Base-by-base conservation (phyloP, 148 eudicot genomes). In the Rhododendron ferrugineum region DNA sequence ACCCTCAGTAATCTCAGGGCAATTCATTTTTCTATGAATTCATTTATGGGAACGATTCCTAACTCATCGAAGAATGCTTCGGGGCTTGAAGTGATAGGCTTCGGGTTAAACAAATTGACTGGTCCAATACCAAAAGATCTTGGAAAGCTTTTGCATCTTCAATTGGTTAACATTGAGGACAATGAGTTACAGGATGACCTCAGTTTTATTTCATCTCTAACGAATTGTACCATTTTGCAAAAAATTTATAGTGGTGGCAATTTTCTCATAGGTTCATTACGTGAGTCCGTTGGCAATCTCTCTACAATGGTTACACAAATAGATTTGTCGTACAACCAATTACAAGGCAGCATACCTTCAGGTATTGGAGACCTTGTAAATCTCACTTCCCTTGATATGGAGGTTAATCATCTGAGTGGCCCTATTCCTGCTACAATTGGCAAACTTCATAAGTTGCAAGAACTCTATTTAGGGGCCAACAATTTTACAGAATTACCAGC, bases 41-140 rank as follows among this genome's bases (percentile, higher is more conserved):
- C 0, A 3, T 34, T 80, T 52, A 52, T 68, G 0, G 68, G 83
- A 28, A 30, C 5, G 14, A 52, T 80, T 80, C 83, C 83, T 52
- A 28, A 0, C 50, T 80, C 83, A 30, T 11, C 52, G 26, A 1
- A 0, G 32, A 80, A 80, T 32, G 83, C 83, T 80, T 26, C 83
- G 0, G 28, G 44, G 42, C 66, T 80, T 34, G 37, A 52, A 80
- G 3, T 1, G 6, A 80, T 52, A 28, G 1, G 0, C 11, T 56
- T 80, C 5, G 0, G 0, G 20, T 2, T 0, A 0, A 80, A 80
- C 5, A 3, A 30, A 6, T 80, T 80, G 26, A 16, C 20, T 1
- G 83, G 83, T 20, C 64, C 83, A 6, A 52, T 80, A 2, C 83
- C 83, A 16, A 80, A 34, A 56, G 66, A 56, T 80, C 83, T 80